phyloP scores from a whole-genome alignment of 2,329 filamentous ascomycete species.

The Phaeosphaeria sp. region DNA sequence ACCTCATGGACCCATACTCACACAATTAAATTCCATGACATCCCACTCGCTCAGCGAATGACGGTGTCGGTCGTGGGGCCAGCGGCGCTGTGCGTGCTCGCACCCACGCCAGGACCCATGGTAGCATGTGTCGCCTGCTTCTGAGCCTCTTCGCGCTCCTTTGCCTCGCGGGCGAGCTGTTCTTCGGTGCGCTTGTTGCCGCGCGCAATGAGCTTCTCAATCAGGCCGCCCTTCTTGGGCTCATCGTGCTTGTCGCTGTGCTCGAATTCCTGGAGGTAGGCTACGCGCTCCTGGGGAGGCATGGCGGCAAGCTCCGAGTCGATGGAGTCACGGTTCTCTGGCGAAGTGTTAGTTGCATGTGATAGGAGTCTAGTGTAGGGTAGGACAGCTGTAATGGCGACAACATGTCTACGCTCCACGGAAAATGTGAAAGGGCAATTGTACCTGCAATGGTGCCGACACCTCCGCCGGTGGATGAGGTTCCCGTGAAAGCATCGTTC shows the following conservation, averaged over 20 bases:
- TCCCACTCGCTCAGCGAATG: neutral
- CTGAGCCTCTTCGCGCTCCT: constrained; percentile 25
- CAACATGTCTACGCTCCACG: neutral
- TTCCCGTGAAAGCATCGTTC: constrained; percentile 21
- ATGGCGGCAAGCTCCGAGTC: constrained; percentile 43
- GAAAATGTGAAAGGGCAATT: constrained; percentile 3
- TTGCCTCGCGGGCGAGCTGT: constrained; percentile 35
- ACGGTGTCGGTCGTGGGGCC: constrained; percentile 10
- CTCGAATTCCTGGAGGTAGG: constrained; percentile 45
- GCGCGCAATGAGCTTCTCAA: constrained; percentile 42
- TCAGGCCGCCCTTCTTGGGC: constrained; percentile 41
- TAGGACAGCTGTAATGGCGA: neutral
- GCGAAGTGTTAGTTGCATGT: neutral
- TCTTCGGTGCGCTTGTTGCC: constrained; percentile 47
- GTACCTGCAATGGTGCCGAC: constrained; percentile 29
- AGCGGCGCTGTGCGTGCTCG: constrained; percentile 22
- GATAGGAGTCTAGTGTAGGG: neutral
- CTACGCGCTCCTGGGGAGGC: constrained; percentile 41
- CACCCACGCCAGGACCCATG: constrained; percentile 19
- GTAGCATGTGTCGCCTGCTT: constrained; percentile 18
- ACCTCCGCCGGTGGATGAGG: constrained; percentile 15
- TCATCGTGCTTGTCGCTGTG: constrained; percentile 40
- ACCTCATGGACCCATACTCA: neutral
- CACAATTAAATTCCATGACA: neutral
- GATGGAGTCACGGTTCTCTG: constrained; percentile 40